Base-by-base conservation (phyloP, 2,329 filamentous ascomycete genomes). In the Didymella pomorum region DNA sequence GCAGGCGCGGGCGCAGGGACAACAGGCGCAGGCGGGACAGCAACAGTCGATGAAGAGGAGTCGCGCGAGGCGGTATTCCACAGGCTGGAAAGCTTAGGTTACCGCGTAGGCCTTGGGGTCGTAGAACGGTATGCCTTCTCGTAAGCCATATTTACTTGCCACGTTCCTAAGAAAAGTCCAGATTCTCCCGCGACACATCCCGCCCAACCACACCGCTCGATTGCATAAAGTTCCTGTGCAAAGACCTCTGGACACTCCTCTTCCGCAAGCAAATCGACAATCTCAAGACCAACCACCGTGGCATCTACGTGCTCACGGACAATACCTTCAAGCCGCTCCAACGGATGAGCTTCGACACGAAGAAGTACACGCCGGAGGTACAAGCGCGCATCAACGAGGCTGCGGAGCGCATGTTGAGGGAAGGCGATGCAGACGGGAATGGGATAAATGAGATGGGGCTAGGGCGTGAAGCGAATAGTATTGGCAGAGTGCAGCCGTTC, bases 211-310 rank as follows among this genome's bases (percentile, higher is more conserved):
- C 97, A 69, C 93, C 93, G 4, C 86, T 99, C 41, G 95, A 98
- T 74, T 90, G 93, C 48, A 99, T 99, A 76, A 99, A 99, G 77
- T 98, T 99, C 73, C 83, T 99, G 48, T 99, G 95, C 86, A 99
- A 99, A 81, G 95, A 99, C 77, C 84, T 99, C 43, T 99, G 95
- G 95, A 93, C 88, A 31, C 83, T 98, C 20, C 86, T 97, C 16
- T 99, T 97, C 78, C 86, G 91, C 75, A 99, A 99, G 79, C 96
- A 98, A 77, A 92, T 99, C 72, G 95, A 99, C 79, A 99, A 99
- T 76, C 84, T 99, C 45, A 99, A 99, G 80, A 99, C 95, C 9
- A 99, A 99, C 74, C 95, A 99, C 76, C 84, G 95, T 18, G 95
- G 95, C 49, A 93, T 98, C 67, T 99, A 97, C 77, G 95, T 99